Evolutionary conservation across 164 flowering plant genomes (phyloP).

Genomic region (Kalanchoe fedtschenkoi): DNA sequence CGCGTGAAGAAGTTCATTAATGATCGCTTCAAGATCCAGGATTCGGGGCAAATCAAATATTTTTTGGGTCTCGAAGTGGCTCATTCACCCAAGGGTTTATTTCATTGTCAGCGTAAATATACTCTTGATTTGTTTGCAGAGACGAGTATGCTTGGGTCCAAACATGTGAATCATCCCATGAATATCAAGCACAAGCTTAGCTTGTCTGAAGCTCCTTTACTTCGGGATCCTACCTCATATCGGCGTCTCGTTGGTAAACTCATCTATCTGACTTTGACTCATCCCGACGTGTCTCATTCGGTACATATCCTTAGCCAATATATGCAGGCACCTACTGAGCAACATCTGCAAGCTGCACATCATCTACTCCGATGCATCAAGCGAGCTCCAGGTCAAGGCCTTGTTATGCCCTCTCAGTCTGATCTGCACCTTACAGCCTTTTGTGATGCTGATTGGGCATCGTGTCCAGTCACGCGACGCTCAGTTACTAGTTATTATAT

Average conservation of each 20-base stretch:
- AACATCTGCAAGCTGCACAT: neutral
- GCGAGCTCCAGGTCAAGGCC: neutral
- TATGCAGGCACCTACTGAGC: neutral
- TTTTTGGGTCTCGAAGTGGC: too few relatives aligned
- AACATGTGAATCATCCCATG: too few relatives aligned
- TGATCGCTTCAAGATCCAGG: too few relatives aligned
- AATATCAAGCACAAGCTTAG: neutral
- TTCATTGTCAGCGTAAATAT: too few relatives aligned
- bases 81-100: too few relatives aligned
- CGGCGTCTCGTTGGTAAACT: conserved; percentile 9
- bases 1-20: conserved; percentile 5
- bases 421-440: neutral
- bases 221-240: conserved; percentile 1
- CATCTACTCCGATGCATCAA: neutral
- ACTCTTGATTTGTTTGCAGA: too few relatives aligned
- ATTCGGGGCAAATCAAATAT: too few relatives aligned
- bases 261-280: conserved; percentile 12
- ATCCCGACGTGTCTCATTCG: conserved; percentile 5
- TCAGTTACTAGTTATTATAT: conserved; percentile 9
- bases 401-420: neutral
- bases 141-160: too few relatives aligned
- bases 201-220: neutral
- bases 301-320: conserved; percentile 8
- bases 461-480: conserved; percentile 7
- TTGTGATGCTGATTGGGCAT: conserved; percentile 12